phyloP scores from a whole-genome alignment of 2,329 filamentous ascomycete genomes.

The Cucurbitaria berberidis region DNA sequence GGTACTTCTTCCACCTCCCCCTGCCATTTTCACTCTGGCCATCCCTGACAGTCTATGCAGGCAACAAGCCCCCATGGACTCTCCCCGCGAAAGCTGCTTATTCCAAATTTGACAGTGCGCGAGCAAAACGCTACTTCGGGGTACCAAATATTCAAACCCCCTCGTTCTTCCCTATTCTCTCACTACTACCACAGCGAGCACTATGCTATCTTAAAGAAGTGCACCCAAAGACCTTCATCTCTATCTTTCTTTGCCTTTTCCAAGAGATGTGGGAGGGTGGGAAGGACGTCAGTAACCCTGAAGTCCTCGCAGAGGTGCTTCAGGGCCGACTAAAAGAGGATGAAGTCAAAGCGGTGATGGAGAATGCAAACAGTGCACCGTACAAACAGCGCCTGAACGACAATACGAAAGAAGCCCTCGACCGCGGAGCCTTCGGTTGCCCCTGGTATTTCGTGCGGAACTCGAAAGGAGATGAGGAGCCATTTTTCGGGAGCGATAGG shows the following conservation, averaged over 20 bases:
- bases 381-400: slow-evolving; percentile 62
- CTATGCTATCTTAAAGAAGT: slow-evolving; percentile 70
- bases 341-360: slow-evolving; percentile 64
- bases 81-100: slow-evolving; percentile 71
- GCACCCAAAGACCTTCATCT: slow-evolving; percentile 58
- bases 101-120: slow-evolving; percentile 55
- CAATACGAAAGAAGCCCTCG: slow-evolving; percentile 67
- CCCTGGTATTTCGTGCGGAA: slow-evolving; percentile 77
- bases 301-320: slow-evolving; percentile 57
- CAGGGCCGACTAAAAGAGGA: slow-evolving; percentile 55
- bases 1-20: slow-evolving; percentile 32
- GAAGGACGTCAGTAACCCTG: slow-evolving; percentile 65
- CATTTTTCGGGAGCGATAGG: slow-evolving; percentile 80
- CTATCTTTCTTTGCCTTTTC: slow-evolving; percentile 63
- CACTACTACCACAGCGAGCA: slow-evolving; percentile 67
- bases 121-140: slow-evolving; percentile 61
- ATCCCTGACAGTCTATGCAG: slow-evolving; percentile 45
- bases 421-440: slow-evolving; percentile 74
- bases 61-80: slow-evolving; percentile 77
- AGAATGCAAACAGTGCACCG: slow-evolving; percentile 57
- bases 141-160: slow-evolving; percentile 52
- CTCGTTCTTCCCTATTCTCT: slow-evolving; percentile 61
- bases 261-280: slow-evolving; percentile 67
- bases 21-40: not conserved
- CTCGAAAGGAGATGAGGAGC: slow-evolving; percentile 63